These are phyloP conservation scores for Angomonas desouzai DNA, from an alignment of 208 protist genomes.

Conservation along the genomic window DNA sequence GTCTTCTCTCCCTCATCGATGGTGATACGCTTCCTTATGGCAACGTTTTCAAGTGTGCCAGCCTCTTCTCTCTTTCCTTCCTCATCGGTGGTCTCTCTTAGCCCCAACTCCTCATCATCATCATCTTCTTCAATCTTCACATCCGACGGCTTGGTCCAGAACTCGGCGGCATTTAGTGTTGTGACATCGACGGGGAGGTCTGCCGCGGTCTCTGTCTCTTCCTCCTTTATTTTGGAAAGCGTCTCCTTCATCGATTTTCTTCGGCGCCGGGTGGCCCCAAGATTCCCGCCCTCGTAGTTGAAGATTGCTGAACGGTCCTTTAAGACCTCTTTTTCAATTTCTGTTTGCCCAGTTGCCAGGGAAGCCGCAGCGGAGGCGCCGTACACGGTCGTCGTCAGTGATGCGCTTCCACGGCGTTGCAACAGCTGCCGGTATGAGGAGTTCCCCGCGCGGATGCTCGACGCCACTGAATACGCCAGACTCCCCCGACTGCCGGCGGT, in stretches of 20 bases:
- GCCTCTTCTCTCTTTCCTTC: not conserved
- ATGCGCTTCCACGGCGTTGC: conserved; percentile 48
- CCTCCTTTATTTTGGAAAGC: conserved; percentile 13
- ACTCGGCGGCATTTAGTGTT: conserved; percentile 4
- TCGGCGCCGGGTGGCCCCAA: not conserved
- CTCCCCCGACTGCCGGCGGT: conserved; percentile 3
- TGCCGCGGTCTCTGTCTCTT: not conserved
- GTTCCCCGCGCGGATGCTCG: conserved; percentile 67
- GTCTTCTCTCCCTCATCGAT: not conserved
- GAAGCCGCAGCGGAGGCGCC: conserved; percentile 80
- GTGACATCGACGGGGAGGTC: conserved; percentile 10
- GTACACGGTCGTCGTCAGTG: conserved; percentile 77
- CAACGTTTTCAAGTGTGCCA: not conserved
- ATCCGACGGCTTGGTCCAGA: conserved; percentile 10
- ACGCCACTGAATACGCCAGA: conserved; percentile 60
- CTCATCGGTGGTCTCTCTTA: not conserved
- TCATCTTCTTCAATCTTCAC: not conserved
- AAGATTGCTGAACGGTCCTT: conserved; percentile 83
- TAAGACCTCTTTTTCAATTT: conserved; percentile 37
- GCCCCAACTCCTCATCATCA: conserved; percentile 11
- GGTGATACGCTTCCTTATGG: not conserved
- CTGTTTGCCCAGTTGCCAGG: conserved; percentile 50
- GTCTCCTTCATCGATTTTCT: not conserved
- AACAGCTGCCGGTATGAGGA: conserved; percentile 63
- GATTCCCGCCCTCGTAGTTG: conserved; percentile 46